phyloP scores from a whole-genome alignment of 1,284 basidiomycete genomes.

The Marasmius sp. region DNA sequence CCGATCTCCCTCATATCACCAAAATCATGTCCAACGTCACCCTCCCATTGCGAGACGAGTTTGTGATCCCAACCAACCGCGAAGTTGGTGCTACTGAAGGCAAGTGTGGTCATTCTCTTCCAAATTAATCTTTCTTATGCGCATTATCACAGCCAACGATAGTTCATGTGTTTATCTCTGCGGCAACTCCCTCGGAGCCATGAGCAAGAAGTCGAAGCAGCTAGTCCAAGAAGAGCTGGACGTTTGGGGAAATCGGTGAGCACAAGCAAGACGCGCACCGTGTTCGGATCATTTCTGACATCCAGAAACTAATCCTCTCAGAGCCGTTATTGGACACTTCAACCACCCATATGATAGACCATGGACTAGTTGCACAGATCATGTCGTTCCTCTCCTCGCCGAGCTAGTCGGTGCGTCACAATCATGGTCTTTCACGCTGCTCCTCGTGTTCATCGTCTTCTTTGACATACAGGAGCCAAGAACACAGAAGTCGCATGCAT shows the following conservation, averaged over 20 bases:
- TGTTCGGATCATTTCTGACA: constrained; percentile 4
- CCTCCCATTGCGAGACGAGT: constrained; percentile 51
- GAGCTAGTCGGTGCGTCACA: constrained; percentile 72
- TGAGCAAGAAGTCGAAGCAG: constrained; percentile 72
- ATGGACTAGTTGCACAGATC: constrained; percentile 83
- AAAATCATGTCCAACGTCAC: constrained; percentile 25
- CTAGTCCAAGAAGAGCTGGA: constrained; percentile 84
- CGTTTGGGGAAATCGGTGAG: constrained; percentile 82
- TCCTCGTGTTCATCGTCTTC: constrained; percentile 3
- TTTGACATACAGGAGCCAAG: constrained; percentile 64
- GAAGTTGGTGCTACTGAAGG: constrained; percentile 49
- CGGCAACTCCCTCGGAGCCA: constrained; percentile 92
- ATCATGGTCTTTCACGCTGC: background rate
- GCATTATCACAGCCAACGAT: constrained; percentile 30
- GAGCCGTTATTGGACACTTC: constrained; percentile 92
- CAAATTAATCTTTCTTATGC: constrained; percentile 27
- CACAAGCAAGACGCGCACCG: background rate
- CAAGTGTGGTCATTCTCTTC: constrained; percentile 9
- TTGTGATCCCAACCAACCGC: constrained; percentile 61
- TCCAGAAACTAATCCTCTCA: constrained; percentile 29
- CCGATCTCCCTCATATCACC: background rate
- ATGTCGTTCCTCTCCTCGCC: constrained; percentile 75
- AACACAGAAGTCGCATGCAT: constrained; percentile 91
- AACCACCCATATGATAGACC: constrained; percentile 80
- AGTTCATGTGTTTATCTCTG: constrained; percentile 82